These are phyloP conservation scores for Aspergillus sp. DNA, from an alignment of 2,329 filamentous ascomycete genomes.

Conservation along the genomic window DNA sequence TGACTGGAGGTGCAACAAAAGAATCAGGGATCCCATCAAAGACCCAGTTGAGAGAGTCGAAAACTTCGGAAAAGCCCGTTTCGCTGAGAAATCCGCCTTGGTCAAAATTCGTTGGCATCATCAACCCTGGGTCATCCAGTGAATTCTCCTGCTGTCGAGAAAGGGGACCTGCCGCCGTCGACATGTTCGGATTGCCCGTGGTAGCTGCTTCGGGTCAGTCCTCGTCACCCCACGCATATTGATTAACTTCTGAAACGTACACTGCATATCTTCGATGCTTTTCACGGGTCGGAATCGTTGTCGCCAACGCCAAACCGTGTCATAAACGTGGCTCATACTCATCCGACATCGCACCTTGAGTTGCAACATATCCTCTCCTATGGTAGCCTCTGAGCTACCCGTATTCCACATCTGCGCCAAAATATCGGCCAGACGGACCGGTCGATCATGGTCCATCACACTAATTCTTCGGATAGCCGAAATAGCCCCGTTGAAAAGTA, in stretches of 20 bases:
- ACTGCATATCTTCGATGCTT: slow-evolving; percentile 57
- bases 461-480: slow-evolving; percentile 55
- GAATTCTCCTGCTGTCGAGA: slow-evolving; percentile 25
- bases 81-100: slow-evolving; percentile 34
- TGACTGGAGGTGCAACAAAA: slow-evolving; percentile 31
- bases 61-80: slow-evolving; percentile 64
- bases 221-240: not conserved
- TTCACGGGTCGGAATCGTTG: slow-evolving; percentile 62
- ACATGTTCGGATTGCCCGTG: slow-evolving; percentile 33
- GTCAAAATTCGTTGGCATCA: slow-evolving; percentile 31
- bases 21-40: slow-evolving; percentile 75
- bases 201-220: slow-evolving; percentile 12
- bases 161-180: slow-evolving; percentile 19
- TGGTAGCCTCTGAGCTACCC: slow-evolving; percentile 25
- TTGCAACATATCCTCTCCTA: slow-evolving; percentile 43
- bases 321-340: slow-evolving; percentile 62
- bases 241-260: slow-evolving; percentile 43
- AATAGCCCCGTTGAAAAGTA: slow-evolving; percentile 55
- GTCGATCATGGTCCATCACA: slow-evolving; percentile 58
- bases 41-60: slow-evolving; percentile 90
- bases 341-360: slow-evolving; percentile 61
- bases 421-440: slow-evolving; percentile 59
- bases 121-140: slow-evolving; percentile 25
- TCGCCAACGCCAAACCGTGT: slow-evolving; percentile 63
- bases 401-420: slow-evolving; percentile 61